phyloP scores from a whole-genome alignment of 257 asterid genomes.

The Rubia yunnanensis region DNA sequence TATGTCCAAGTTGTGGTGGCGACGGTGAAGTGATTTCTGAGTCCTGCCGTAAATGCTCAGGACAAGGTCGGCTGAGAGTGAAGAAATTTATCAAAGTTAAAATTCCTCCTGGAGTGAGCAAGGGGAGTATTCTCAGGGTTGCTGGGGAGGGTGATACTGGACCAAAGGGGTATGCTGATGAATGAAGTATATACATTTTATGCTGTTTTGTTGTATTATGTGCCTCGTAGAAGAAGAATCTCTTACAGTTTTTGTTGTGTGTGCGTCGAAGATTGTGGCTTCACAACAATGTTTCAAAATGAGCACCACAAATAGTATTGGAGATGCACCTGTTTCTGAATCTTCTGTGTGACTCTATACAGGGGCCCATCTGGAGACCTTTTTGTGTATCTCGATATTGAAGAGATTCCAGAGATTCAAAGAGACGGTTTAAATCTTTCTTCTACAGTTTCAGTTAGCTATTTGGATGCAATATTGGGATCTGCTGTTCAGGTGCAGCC shows the following conservation, averaged over 20 bases:
- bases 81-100: constrained; percentile 88
- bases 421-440: constrained; percentile 89
- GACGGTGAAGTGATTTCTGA: constrained; percentile 94
- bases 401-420: constrained; percentile 90
- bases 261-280: background rate
- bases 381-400: constrained; percentile 86
- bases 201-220: constrained; percentile 1
- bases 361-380: constrained; percentile 95
- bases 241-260: background rate
- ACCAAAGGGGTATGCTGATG: constrained; percentile 68
- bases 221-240: background rate
- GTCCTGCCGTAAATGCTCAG: constrained; percentile 92
- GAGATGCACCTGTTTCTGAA: background rate
- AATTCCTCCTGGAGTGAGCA: constrained; percentile 98
- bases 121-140: constrained; percentile 96
- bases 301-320: too few relatives aligned
- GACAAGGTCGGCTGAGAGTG: constrained; percentile 77
- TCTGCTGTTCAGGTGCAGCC: constrained; percentile 54
- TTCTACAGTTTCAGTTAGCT: constrained; percentile 68
- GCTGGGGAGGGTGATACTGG: constrained; percentile 99
- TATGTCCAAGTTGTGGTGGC: constrained; percentile 98
- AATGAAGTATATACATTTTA: background rate
- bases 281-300: background rate
- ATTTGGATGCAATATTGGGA: constrained; percentile 92
- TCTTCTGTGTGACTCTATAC: constrained; percentile 16